Conservation (phyloP, 352 stramenopile genomes). For the Thraustochytrium striatum region DNA sequence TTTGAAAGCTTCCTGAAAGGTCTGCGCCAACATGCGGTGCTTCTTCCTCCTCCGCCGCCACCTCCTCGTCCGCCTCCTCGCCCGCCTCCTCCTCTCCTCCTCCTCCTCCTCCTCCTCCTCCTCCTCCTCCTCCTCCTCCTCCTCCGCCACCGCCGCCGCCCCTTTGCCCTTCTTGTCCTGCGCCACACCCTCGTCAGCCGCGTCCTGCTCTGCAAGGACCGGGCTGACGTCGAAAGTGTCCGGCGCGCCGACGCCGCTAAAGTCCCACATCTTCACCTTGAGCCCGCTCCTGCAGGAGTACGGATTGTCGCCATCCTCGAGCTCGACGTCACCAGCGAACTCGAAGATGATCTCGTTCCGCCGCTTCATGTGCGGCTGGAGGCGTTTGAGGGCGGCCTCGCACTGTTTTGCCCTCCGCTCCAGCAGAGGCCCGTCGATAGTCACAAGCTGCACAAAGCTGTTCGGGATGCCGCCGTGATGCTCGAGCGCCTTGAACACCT, state of each 20-base stretch:
- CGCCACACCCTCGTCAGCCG: not conserved
- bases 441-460: not conserved
- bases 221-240: not conserved
- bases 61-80: too few relatives aligned
- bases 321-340: not conserved
- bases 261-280: not conserved
- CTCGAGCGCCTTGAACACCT: not conserved
- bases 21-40: too few relatives aligned
- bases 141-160: not conserved
- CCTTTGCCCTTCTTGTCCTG: not conserved
- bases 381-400: not conserved
- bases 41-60: too few relatives aligned
- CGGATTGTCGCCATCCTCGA: not conserved
- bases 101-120: not conserved
- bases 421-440: too few relatives aligned
- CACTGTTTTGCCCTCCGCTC: too few relatives aligned
- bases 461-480: not conserved
- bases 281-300: not conserved
- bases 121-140: not conserved
- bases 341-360: constrained; percentile 14
- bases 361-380: not conserved
- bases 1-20: too few relatives aligned
- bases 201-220: too few relatives aligned
- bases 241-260: not conserved
- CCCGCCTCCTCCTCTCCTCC: too few relatives aligned